Percentiles rank a stretch among this genome's conserved stretches.
These are phyloP conservation scores for Beta lomatogona DNA, from an alignment of 179 eudicot species.

Conservation along the genomic window DNA sequence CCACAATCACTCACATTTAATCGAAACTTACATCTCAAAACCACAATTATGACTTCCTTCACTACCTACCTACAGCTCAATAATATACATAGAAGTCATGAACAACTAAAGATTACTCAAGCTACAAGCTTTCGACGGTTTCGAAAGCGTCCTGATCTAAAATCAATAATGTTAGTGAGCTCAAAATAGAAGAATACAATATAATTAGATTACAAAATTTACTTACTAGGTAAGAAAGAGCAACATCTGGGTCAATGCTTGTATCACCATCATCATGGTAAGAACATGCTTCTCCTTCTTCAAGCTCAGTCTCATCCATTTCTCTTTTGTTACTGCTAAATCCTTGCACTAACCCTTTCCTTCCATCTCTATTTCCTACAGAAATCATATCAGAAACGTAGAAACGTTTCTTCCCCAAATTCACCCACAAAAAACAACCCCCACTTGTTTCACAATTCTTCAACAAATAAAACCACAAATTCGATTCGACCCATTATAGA, in stretches of 20 bases:
- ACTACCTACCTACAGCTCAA: constrained; percentile 1
- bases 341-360: constrained; percentile 53
- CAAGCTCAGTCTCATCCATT: constrained; percentile 73
- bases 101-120: not conserved
- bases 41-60: constrained; percentile 1
- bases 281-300: constrained; percentile 88
- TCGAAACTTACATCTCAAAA: not conserved
- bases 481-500: constrained; percentile 34
- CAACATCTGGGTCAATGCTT: constrained; percentile 87
- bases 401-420: constrained; percentile 27
- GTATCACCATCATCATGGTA: constrained; percentile 47
- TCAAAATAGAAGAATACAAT: not conserved
- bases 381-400: constrained; percentile 56
- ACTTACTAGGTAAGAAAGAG: constrained; percentile 77
- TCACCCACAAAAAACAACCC: constrained; percentile 16
- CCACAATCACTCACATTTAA: not conserved
- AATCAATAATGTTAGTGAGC: not conserved
- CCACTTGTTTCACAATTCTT: constrained; percentile 12
- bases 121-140: not conserved
- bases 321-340: constrained; percentile 42
- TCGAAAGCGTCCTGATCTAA: constrained; percentile 5
- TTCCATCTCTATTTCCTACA: constrained; percentile 70
- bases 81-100: not conserved
- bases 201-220: not conserved
- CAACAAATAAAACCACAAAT: constrained; percentile 22